Percentiles rank a stretch among this genome's conserved stretches.
These are phyloP conservation scores for Malassezia brasiliensis DNA, from an alignment of 1,284 basidiomycete species.

Conservation along the genomic window DNA sequence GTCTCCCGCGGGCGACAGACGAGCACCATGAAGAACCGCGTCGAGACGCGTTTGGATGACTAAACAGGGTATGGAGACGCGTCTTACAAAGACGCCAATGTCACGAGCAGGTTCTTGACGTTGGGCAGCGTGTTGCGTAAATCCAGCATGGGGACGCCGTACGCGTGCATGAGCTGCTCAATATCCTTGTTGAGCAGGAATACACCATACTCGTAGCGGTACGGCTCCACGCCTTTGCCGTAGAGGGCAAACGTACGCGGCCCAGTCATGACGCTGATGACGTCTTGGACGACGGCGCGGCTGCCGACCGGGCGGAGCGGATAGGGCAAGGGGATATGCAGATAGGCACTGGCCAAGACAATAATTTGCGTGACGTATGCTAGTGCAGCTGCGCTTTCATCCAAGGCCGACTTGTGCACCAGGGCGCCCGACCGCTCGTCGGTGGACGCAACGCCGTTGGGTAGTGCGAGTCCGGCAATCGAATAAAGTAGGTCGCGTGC, in stretches of 20 bases:
- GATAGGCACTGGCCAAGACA: slow-evolving; percentile 31
- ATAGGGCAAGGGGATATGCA: slow-evolving; percentile 35
- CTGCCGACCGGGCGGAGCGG: slow-evolving; percentile 37
- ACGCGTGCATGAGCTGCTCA: slow-evolving; percentile 54
- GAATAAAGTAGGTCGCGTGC: slow-evolving; percentile 40
- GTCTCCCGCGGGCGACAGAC: slow-evolving; percentile 25
- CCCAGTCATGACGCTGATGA: slow-evolving; percentile 43
- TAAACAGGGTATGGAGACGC: background rate
- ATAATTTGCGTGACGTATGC: slow-evolving; percentile 42
- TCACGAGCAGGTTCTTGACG: slow-evolving; percentile 82
- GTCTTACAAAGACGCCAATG: slow-evolving; percentile 51
- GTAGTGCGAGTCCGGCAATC: slow-evolving; percentile 34
- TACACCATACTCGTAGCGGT: slow-evolving; percentile 94
- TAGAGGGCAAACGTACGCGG: slow-evolving; percentile 60
- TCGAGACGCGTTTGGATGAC: slow-evolving; percentile 3
- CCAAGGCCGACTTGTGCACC: background rate
- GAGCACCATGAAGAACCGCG: slow-evolving; percentile 17
- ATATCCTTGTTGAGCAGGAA: slow-evolving; percentile 96
- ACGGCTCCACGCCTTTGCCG: slow-evolving; percentile 83
- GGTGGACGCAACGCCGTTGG: slow-evolving; percentile 26
- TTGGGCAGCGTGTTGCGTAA: slow-evolving; percentile 93
- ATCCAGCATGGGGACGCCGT: slow-evolving; percentile 61
- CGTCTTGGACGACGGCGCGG: slow-evolving; percentile 34
- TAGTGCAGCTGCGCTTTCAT: slow-evolving; percentile 21
- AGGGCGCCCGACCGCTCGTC: background rate